phyloP scores from a whole-genome alignment of 2,329 filamentous ascomycete species.

The Cladosporium sp. region DNA sequence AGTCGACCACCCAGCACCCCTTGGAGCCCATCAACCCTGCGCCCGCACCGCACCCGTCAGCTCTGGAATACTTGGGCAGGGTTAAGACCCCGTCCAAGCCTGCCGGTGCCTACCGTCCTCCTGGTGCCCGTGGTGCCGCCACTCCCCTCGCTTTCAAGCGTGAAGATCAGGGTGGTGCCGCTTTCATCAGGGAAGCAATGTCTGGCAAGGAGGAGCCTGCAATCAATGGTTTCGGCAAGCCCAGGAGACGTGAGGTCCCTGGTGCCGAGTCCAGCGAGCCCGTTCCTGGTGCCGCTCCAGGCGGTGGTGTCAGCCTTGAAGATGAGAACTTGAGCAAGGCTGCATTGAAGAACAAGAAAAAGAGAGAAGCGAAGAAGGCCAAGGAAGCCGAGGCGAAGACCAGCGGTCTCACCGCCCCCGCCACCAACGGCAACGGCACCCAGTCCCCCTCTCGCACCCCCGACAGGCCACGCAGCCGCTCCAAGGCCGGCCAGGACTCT shows the following conservation, averaged over 20 bases:
- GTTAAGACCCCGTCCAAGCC: slow-evolving; percentile 95
- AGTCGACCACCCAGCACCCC: slow-evolving; percentile 56
- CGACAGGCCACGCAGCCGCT: slow-evolving; percentile 30
- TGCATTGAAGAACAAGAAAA: slow-evolving; percentile 97
- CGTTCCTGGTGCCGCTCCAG: slow-evolving; percentile 61
- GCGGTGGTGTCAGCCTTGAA: slow-evolving; percentile 61
- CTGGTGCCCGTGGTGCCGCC: slow-evolving; percentile 80
- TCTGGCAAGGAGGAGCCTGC: slow-evolving; percentile 36
- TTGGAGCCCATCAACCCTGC: slow-evolving; percentile 65
- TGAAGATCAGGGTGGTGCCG: slow-evolving; percentile 91
- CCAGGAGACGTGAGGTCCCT: slow-evolving; percentile 71
- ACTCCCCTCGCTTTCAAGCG: slow-evolving; percentile 95
- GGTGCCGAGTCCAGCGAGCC: slow-evolving; percentile 70
- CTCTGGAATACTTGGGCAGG: slow-evolving; percentile 72
- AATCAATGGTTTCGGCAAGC: slow-evolving; percentile 75
- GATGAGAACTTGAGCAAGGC: slow-evolving; percentile 77
- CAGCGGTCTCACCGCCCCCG: slow-evolving; percentile 39
- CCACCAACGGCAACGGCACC: slow-evolving; percentile 38
- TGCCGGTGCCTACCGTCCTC: slow-evolving; percentile 92
- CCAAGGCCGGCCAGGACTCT: slow-evolving; percentile 25
- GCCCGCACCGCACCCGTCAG: slow-evolving; percentile 76
- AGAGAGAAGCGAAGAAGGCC: slow-evolving; percentile 86
- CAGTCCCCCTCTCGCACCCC: slow-evolving; percentile 16
- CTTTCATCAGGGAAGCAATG: slow-evolving; percentile 76
- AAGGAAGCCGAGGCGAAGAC: slow-evolving; percentile 69